Conservation (phyloP, 2,329 filamentous ascomycete genomes). For the Penicillium sp. region DNA sequence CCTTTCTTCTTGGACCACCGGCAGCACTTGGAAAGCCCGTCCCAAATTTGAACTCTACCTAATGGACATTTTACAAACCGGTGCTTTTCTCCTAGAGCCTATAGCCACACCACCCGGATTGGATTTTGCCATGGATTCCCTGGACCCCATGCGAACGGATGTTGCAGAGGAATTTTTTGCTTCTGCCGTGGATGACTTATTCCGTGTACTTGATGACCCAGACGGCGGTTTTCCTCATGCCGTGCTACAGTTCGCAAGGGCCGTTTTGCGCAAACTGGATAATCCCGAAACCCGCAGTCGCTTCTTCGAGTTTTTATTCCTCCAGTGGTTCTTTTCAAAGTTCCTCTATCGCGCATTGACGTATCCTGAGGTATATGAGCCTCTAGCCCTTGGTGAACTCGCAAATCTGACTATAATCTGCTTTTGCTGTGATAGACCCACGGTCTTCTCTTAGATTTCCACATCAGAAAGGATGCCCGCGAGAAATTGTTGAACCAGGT, state of each 20-base stretch:
- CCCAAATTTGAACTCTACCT: slow-evolving; percentile 90
- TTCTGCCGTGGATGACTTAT: slow-evolving; percentile 73
- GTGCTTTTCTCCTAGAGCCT: slow-evolving; percentile 83
- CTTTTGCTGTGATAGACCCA: slow-evolving; percentile 46
- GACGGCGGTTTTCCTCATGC: slow-evolving; percentile 85
- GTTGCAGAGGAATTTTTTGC: slow-evolving; percentile 87
- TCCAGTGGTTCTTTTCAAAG: slow-evolving; percentile 86
- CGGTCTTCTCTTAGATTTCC: slow-evolving; percentile 75
- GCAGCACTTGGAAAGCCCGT: slow-evolving; percentile 86
- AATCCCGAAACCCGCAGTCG: slow-evolving; percentile 69
- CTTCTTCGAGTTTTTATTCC: slow-evolving; percentile 79
- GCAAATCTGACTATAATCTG: slow-evolving; percentile 32
- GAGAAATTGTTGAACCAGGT: slow-evolving; percentile 73
- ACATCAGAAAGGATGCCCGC: slow-evolving; percentile 86
- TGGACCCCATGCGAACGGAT: slow-evolving; percentile 69
- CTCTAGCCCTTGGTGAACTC: background rate
- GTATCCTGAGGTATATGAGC: slow-evolving; percentile 73
- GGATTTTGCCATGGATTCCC: slow-evolving; percentile 68
- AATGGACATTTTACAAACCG: slow-evolving; percentile 90
- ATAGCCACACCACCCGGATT: slow-evolving; percentile 73
- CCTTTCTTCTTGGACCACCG: slow-evolving; percentile 80
- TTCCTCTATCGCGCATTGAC: slow-evolving; percentile 82
- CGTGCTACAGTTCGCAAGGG: slow-evolving; percentile 78
- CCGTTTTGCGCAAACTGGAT: slow-evolving; percentile 72
- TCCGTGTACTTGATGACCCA: slow-evolving; percentile 81